A percentile compares a stretch with the other conserved stretches of the same genome.
Evolutionary conservation across 164 flowering plant species (phyloP).

Genomic region (Magnolia changhungtana): DNA sequence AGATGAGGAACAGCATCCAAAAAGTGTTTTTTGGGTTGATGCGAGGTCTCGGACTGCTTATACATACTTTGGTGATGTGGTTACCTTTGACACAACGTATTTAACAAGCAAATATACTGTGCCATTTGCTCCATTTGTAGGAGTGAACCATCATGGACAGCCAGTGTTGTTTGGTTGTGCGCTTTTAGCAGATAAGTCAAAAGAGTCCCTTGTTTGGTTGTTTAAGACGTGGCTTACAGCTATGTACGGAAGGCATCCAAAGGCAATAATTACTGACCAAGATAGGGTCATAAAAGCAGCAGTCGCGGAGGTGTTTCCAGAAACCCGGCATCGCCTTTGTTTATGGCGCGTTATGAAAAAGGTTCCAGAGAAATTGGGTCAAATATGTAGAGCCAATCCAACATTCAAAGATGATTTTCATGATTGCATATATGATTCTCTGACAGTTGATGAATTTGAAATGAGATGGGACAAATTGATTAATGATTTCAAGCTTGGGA

Average conservation of each 20-base stretch:
- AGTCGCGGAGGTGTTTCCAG: conserved; percentile 65
- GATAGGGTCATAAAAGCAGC: conserved; percentile 65
- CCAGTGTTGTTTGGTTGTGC: conserved; percentile 83
- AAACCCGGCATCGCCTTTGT: conserved; percentile 76
- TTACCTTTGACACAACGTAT: conserved; percentile 43
- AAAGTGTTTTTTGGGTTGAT: conserved; percentile 42
- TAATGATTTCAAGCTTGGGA: neutral
- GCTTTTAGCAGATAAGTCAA: conserved; percentile 66
- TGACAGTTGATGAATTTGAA: conserved; percentile 13
- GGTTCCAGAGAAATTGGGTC: conserved; percentile 72
- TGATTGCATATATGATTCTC: conserved; percentile 38
- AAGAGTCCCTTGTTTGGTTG: conserved; percentile 72
- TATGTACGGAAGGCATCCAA: conserved; percentile 69
- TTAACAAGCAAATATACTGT: conserved; percentile 31
- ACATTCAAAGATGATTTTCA: conserved; percentile 71
- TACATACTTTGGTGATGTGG: conserved; percentile 41
- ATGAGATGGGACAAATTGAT: conserved; percentile 10
- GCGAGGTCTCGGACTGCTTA: conserved; percentile 32
- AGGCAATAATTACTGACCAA: conserved; percentile 77
- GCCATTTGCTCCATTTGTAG: conserved; percentile 42
- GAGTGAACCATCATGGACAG: conserved; percentile 50
- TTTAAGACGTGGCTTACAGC: conserved; percentile 76
- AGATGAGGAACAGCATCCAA: conserved; percentile 32
- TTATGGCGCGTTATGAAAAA: conserved; percentile 77
- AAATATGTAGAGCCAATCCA: conserved; percentile 48